phyloP scores from a whole-genome alignment of 2,329 filamentous ascomycete genomes.

The Myriosclerotinia curreyana region DNA sequence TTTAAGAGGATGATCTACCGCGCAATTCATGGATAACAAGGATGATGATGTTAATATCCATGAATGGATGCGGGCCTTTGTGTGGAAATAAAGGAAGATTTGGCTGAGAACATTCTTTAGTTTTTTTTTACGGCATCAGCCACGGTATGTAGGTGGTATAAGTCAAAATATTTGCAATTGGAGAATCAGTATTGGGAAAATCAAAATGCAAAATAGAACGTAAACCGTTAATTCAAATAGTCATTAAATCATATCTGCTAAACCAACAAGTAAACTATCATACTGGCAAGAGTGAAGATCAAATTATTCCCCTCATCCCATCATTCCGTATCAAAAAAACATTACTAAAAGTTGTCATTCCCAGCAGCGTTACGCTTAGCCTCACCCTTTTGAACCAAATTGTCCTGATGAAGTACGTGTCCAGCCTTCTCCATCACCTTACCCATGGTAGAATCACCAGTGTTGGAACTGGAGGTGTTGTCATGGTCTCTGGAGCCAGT shows the following conservation, averaged over 20 bases:
- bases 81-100: background rate
- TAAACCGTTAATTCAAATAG: background rate
- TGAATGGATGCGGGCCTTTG: background rate
- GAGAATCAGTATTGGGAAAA: too few species aligned
- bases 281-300: background rate
- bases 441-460: constrained; percentile 43
- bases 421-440: constrained; percentile 60
- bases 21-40: background rate
- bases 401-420: constrained; percentile 47
- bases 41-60: background rate
- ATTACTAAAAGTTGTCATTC: constrained; percentile 13
- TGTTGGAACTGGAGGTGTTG: constrained; percentile 32
- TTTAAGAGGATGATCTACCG: too few species aligned
- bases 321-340: background rate
- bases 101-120: background rate
- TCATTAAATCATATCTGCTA: constrained; percentile 11
- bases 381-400: constrained; percentile 48
- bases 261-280: background rate
- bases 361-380: constrained; percentile 48
- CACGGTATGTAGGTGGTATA: too few species aligned
- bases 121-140: too few species aligned
- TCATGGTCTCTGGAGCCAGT: constrained; percentile 26
- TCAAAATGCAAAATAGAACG: background rate
- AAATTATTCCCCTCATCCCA: background rate
- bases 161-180: background rate